Conservation (phyloP, 1,284 basidiomycete species). For the Sphagnurus paluster region DNA sequence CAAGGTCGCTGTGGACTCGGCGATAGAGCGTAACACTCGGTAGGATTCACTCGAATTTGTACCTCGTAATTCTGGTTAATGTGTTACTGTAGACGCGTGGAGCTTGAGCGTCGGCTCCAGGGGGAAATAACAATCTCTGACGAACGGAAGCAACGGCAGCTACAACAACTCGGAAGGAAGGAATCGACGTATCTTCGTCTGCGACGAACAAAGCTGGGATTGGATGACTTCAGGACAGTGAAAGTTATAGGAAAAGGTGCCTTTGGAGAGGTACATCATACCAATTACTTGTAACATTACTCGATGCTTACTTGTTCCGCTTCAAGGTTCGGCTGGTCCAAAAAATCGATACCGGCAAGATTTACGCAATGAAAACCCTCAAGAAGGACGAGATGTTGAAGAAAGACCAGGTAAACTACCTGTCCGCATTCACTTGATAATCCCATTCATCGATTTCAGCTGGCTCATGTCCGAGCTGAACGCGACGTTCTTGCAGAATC, state of each 20-base stretch:
- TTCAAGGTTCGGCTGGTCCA: constrained; percentile 89
- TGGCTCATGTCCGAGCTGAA: constrained; percentile 88
- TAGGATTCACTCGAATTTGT: constrained; percentile 26
- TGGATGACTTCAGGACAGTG: constrained; percentile 88
- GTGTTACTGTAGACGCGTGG: constrained; percentile 63
- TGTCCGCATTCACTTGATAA: constrained; percentile 3
- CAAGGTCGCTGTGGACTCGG: constrained; percentile 89
- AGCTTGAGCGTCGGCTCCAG: constrained; percentile 79
- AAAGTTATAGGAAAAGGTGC: constrained; percentile 96
- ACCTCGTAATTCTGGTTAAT: neutral
- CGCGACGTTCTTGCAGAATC: constrained; percentile 95
- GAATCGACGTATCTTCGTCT: constrained; percentile 79
- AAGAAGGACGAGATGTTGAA: constrained; percentile 99
- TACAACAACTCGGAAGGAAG: constrained; percentile 79
- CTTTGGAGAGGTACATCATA: constrained; percentile 77
- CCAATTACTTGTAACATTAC: neutral
- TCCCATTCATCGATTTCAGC: constrained; percentile 64
- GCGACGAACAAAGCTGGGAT: constrained; percentile 81
- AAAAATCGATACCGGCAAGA: constrained; percentile 96
- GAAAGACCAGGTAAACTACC: constrained; percentile 81
- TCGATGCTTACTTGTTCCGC: neutral
- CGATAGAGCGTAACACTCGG: constrained; percentile 87
- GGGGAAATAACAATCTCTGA: constrained; percentile 65
- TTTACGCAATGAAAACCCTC: constrained; percentile 99
- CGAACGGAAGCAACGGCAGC: constrained; percentile 78